Evolutionary conservation across 2,329 filamentous ascomycete species (phyloP), one percentile per base, ranked within the genome.

Genomic region (Ophiostoma triangulosporum): DNA sequence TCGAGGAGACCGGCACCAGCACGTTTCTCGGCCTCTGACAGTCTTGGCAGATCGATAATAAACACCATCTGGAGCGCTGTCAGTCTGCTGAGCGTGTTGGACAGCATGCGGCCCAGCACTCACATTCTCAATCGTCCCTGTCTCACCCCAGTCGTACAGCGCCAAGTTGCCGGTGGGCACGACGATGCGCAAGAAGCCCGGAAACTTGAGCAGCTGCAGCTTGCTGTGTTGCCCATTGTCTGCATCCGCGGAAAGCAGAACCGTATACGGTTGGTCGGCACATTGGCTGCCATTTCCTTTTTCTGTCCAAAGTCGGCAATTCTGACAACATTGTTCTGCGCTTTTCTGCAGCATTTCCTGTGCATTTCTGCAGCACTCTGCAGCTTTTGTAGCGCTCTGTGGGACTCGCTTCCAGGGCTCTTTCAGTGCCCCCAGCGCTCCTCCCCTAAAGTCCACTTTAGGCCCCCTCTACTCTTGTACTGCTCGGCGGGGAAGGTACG

Each of bases 111-210:
- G n/a, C n/a, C n/a, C n/a, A n/a, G n/a, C n/a, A 65, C 74, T 55
- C 62, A 84, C 83, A 66, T 95, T 96, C 67, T 96, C 90, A 81
- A 95, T 86, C 2, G 82, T 69, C 6, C 87, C 87, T 2, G 74
- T 76, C 65, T 94, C 88, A 9, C 90, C 91, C 90, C 93, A 97
- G 64, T 98, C 91, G 62, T 86, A 88, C 7, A 80, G 74, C 12
- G 86, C 82, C 49, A 96, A 71, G 62, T 98, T 98, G 1, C 89
- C 93, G 3, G 84, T 91, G 0, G 93, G 89, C 2, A 97, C 73
- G 1, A 85, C 91, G 45, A 98, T 74, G 6, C 93, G 80, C 15
- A 96, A 68, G 64, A 89, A 82, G 1, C 69, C 69, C 0, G 77
- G 69, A 60, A 88, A 87, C 61, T 89, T 91, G n/a, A 97, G 74